Evolutionary conservation across 805 yeast genomes (phyloP), one percentile per base, ranked within the genome.

Genomic region (Tetrapisispora namnaoensis): DNA sequence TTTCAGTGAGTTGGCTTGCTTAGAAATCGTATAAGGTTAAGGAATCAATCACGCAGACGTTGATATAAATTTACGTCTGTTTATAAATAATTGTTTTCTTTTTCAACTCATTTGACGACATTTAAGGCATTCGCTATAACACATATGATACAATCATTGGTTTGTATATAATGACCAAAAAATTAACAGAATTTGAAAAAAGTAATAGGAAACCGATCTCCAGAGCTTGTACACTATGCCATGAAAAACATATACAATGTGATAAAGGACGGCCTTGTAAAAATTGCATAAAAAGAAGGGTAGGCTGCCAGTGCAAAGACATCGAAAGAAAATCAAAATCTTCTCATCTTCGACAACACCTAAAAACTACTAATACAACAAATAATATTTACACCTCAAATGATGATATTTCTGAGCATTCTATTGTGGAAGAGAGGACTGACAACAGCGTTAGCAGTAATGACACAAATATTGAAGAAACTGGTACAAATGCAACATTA

Each of bases 181-280:
- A 41, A 27, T 27, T 51, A 32, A 38, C 82, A 1, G 63, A 66
- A 13, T 75, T 73, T 46, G 75, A 80, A 55, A 82, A 78, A 59
- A 68, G 67, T 39, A 68, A 65, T 37, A 65, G 91, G 42, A 78
- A 72, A 53, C 87, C 89, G 5, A 79, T 83, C 1, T 67, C 77
- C 9, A 72, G 83, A 42, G 93, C 91, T 1, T 84, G 93, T 58
- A 72, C 72, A 18, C 82, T 82, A 59, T 84, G 91, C 62, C 88
- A 83, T 59, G 66, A 73, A 24, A 84, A 84, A 54, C 93, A 83
- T 57, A 70, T 84, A 14, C 90, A 83, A 55, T 84, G 91, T 62
- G 85, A 83, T 52, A 51, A 50, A 13, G 71, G 74, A 27, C 67
- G 93, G 49, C 91, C 93, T 0, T 84, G 91, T 57, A 73, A 73